phyloP scores from a whole-genome alignment of 768 basidiomycete species.

The Coprinellus micaceus region DNA sequence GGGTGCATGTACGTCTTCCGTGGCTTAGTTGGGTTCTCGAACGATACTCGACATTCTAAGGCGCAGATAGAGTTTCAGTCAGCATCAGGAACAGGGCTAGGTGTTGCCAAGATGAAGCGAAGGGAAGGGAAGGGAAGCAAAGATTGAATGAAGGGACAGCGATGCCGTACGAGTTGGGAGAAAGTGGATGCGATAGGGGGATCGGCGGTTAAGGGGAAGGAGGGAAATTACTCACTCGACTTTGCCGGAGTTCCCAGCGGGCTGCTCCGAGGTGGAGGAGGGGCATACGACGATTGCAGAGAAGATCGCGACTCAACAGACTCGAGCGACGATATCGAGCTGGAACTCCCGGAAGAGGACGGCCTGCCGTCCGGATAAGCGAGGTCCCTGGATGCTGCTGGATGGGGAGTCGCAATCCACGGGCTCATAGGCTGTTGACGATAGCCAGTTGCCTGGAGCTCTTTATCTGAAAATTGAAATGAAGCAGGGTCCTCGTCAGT shows the following conservation, averaged over 20 bases:
- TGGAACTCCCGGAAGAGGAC: not conserved
- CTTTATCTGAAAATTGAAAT: no score
- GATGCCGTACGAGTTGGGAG: not conserved
- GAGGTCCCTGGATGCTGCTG: no score
- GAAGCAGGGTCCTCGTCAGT: no score
- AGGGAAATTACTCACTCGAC: not conserved
- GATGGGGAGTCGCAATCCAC: no score
- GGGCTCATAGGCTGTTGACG: no score
- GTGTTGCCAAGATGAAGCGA: not conserved
- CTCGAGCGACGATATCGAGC: not conserved
- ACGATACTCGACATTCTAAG: constrained; percentile 31
- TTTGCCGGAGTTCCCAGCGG: not conserved
- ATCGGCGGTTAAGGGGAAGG: not conserved
- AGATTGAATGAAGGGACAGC: not conserved
- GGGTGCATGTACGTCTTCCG: constrained; percentile 58
- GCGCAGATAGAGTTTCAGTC: not conserved
- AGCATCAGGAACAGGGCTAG: not conserved
- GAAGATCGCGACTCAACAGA: not conserved
- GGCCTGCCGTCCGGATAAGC: not conserved
- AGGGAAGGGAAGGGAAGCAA: not conserved
- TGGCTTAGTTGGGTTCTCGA: constrained; percentile 31
- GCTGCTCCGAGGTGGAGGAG: not conserved
- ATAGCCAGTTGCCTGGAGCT: no score
- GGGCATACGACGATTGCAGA: no score
- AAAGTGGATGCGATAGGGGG: not conserved